Evolutionary conservation across 179 eudicot genomes (phyloP), one percentile per base, ranked within the genome.

Genomic region (Sideroxylon spinosum): DNA sequence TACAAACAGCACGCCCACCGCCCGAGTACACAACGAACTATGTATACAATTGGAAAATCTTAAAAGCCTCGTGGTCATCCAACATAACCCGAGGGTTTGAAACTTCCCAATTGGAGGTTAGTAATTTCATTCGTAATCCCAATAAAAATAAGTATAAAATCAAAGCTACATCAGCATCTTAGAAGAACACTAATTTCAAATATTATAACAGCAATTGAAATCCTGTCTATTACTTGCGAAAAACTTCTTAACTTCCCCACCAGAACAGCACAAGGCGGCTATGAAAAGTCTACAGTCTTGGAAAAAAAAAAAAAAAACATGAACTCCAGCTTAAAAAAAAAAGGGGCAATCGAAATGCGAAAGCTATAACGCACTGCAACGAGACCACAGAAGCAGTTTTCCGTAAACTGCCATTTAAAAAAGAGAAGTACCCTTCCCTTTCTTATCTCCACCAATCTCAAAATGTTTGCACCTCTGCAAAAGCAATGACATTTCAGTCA

Each of bases 391-490:
- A 20, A 6, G 52, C 56, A 60, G 20, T 19, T 75, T 23, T 20
- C 52, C 77, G 61, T 48, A 11, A 59, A 19, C 10, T 48, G 50
- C 70, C 23, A 77, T 23, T 69, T 79, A 83, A 23, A 86, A 86
- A 19, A 86, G 86, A 7, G 85, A 81, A 0, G 88, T 84, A 67
- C 85, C 88, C 78, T 86, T 86, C 49, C 89, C 89, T 83, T 86
- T 86, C 87, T 86, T 84, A 73, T 86, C 89, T 79, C 89, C 89
- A 77, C 89, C 89, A 13, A 87, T 87, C 80, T 87, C 87, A 81
- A 87, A 87, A 59, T 87, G 89, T 79, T 87, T 87, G 89, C 89
- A 87, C 64, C 89, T 82, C 89, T 87, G 82, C 78, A 75, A 48
- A 53, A 53, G 29, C 46, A 28, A 28, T 8, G 4, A 26, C 28